Evolutionary conservation across 1,139 yeast species (phyloP).

Genomic region (Suhomyces terraborum): DNA sequence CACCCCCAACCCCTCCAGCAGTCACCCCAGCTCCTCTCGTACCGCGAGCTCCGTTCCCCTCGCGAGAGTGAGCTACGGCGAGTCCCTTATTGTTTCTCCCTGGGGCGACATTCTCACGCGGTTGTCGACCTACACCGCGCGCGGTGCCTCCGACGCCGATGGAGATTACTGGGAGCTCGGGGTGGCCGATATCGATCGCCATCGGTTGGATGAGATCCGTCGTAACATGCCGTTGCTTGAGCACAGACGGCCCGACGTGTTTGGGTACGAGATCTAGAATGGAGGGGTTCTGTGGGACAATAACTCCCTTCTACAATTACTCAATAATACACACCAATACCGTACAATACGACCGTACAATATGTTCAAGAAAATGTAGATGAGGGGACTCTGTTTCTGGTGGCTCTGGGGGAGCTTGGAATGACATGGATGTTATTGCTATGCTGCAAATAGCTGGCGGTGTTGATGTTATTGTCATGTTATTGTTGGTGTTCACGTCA

Average conservation of each 20-base stretch:
- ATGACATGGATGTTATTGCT: too few species aligned
- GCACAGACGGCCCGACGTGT: slow-evolving; percentile 68
- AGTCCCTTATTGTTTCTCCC: slow-evolving; percentile 81
- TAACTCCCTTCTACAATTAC: neutral
- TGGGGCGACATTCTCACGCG: slow-evolving; percentile 83
- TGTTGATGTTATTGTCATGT: too few species aligned
- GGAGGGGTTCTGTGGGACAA: neutral
- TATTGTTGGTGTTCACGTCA: too few species aligned
- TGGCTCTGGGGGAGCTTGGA: too few species aligned
- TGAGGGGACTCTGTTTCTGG: too few species aligned
- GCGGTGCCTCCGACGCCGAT: slow-evolving; percentile 40
- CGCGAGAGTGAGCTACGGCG: slow-evolving; percentile 70
- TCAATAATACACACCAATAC: too few species aligned
- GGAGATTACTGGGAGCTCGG: slow-evolving; percentile 59
- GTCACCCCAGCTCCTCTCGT: neutral
- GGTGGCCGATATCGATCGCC: slow-evolving; percentile 69
- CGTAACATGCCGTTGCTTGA: slow-evolving; percentile 71
- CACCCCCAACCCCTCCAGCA: neutral
- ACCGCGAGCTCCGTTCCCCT: slow-evolving; percentile 1
- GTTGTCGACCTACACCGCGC: slow-evolving; percentile 38
- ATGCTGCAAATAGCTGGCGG: too few species aligned
- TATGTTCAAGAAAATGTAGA: too few species aligned
- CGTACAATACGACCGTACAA: too few species aligned
- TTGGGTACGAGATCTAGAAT: slow-evolving; percentile 29
- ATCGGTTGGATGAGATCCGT: slow-evolving; percentile 51